phyloP scores from a whole-genome alignment of 768 basidiomycete genomes.

The Tylopilus rubrobrunneus region DNA sequence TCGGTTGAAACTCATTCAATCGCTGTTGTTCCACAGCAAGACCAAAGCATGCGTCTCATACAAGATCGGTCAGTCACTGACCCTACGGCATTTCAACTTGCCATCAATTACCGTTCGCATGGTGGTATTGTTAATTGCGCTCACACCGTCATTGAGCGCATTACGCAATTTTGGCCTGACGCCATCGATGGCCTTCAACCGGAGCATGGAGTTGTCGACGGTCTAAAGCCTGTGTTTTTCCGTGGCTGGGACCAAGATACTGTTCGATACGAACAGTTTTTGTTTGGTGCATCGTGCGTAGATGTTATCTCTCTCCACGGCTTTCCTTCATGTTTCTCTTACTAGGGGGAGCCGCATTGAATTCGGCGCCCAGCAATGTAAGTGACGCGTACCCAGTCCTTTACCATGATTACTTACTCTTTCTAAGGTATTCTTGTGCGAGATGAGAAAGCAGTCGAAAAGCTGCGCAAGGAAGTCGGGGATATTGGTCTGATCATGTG shows the following conservation, averaged over 20 bases:
- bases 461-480: slow-evolving; percentile 49
- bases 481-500: slow-evolving; percentile 59
- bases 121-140: slow-evolving; percentile 74
- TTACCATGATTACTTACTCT: background rate
- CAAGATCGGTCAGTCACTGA: slow-evolving; percentile 15
- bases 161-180: slow-evolving; percentile 58
- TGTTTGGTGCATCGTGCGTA: slow-evolving; percentile 47
- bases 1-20: background rate
- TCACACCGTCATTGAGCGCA: slow-evolving; percentile 58
- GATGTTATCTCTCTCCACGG: background rate
- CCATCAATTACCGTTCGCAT: slow-evolving; percentile 67
- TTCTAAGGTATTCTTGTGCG: slow-evolving; percentile 65
- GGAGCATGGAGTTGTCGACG: slow-evolving; percentile 54
- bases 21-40: slow-evolving; percentile 15
- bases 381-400: background rate
- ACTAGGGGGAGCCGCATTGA: slow-evolving; percentile 46
- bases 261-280: slow-evolving; percentile 50
- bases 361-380: slow-evolving; percentile 67
- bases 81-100: slow-evolving; percentile 51
- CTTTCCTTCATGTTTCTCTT: slow-evolving; percentile 9
- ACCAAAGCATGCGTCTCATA: slow-evolving; percentile 12
- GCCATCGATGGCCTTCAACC: slow-evolving; percentile 55
- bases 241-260: slow-evolving; percentile 42
- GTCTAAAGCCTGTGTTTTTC: slow-evolving; percentile 57
- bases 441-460: slow-evolving; percentile 47